Conservation (phyloP, 1,139 yeast genomes). For the Kodamaea ohmeri region DNA sequence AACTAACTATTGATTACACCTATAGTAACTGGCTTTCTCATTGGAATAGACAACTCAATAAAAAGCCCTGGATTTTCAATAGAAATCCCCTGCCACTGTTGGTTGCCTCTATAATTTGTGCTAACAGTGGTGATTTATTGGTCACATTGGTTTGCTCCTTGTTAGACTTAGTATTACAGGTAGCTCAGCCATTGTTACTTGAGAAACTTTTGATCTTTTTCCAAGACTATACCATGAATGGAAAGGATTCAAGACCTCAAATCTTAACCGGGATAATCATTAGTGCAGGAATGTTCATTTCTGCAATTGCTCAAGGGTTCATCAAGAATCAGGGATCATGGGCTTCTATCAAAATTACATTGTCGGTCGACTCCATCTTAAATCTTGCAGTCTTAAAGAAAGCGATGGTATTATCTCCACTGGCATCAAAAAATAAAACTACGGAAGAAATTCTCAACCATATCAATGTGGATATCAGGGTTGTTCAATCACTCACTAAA, state of each 20-base stretch:
- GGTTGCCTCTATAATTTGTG: no score
- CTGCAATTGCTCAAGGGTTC: slow-evolving; percentile 17
- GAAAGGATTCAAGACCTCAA: no score
- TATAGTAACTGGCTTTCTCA: background rate
- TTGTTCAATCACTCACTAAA: slow-evolving; percentile 15
- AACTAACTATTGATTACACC: background rate
- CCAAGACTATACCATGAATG: no score
- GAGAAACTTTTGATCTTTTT: no score
- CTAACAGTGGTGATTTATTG: no score
- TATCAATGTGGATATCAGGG: slow-evolving; percentile 36
- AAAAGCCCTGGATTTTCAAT: no score
- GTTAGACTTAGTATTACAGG: no score
- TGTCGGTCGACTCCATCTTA: slow-evolving; percentile 23
- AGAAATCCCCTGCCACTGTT: no score
- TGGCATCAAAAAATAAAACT: slow-evolving; percentile 35
- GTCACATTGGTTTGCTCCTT: no score
- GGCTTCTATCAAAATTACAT: slow-evolving; percentile 25
- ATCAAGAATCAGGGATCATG: slow-evolving; percentile 24
- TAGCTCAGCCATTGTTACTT: no score
- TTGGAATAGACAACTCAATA: slow-evolving; percentile 8
- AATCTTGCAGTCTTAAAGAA: slow-evolving; percentile 33
- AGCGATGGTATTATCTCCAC: slow-evolving; percentile 36
- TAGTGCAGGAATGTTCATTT: no score
- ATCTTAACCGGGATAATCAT: no score
- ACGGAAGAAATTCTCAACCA: slow-evolving; percentile 43